phyloP scores from a whole-genome alignment of 306 rosid genomes.

The Canavalia gladiata region DNA sequence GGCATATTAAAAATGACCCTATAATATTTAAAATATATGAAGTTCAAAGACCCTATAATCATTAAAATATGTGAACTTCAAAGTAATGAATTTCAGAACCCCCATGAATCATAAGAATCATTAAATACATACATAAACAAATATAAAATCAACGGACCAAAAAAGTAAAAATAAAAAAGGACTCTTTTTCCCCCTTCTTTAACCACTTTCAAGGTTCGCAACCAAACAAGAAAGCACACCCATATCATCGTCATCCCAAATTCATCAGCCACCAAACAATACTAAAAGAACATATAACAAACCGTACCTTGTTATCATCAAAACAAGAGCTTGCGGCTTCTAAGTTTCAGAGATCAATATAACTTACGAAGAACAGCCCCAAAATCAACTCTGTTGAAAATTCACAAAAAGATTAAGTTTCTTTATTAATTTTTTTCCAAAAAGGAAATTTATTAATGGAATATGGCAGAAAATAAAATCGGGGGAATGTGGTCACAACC shows the following conservation, averaged over 20 bases:
- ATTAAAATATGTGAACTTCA: constrained; percentile 23
- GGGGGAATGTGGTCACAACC: constrained; percentile 45
- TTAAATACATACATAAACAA: neutral
- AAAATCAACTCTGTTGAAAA: constrained; percentile 50
- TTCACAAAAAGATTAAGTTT: constrained; percentile 28
- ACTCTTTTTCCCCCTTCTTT: neutral
- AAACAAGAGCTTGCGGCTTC: constrained; percentile 58
- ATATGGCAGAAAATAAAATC: constrained; percentile 43
- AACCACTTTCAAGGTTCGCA: constrained; percentile 28
- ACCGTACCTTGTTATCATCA: constrained; percentile 58
- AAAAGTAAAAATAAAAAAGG: neutral
- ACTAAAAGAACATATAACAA: constrained; percentile 33
- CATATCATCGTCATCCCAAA: constrained; percentile 45
- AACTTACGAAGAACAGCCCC: constrained; percentile 42
- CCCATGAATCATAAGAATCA: constrained; percentile 9
- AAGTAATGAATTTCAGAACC: constrained; percentile 25
- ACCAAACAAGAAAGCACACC: constrained; percentile 41
- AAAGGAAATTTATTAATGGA: constrained; percentile 18
- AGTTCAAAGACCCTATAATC: constrained; percentile 9
- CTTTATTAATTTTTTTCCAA: neutral
- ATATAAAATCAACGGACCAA: neutral
- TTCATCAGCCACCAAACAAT: constrained; percentile 43
- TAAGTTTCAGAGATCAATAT: constrained; percentile 50
- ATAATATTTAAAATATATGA: constrained; percentile 3
- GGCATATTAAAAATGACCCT: neutral